Evolutionary conservation across 345 rosid genomes (phyloP), one percentile per base, ranked within the genome.

Genomic region (Eucalyptus camaldulensis): DNA sequence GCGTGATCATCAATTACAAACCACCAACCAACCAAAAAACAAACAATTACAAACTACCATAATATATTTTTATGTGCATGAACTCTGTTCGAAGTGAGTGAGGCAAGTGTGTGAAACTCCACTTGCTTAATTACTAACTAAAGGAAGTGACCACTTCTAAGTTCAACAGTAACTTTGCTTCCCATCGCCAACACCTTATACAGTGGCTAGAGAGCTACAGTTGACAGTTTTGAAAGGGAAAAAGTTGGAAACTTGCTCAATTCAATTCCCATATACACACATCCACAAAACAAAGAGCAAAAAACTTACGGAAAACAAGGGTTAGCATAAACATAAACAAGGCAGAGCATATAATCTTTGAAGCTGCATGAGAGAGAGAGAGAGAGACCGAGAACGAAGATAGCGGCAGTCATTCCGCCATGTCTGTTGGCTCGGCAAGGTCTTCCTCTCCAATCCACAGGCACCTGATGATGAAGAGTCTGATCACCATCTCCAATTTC

Each of bases 321-420:
- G 13, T 40, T 40, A 76, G 47, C 29, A 40, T 76, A 21, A 56
- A 56, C 29, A 56, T 56, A 56, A 76, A 21, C 47, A 40, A 76
- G 85, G 29, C 29, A 12, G 85, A 40, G 29, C 47, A 40, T 40
- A 10, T 76, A 40, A 76, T 76, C 47, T 76, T 76, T 76, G 85
- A 76, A 76, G 85, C 85, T 40, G 44, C 47, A 21, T 22, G 83
- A 72, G 83, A 72, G 81, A 69, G 12, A 56, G 29, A 72, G 15
- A 76, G 85, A 86, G 17, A 49, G 33, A 80, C 98, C 99, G 89
- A 98, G 98, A 93, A 98, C 95, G 90, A 97, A 94, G 43, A 96
- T 88, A 19, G 97, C 96, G 87, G 99, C 99, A 93, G 95, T 94
- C 96, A 93, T 95, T 86, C 97, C 98, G 6, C 99, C 99, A 92